Conservation (phyloP, 805 yeast genomes). For the Pichia deserticola region DNA sequence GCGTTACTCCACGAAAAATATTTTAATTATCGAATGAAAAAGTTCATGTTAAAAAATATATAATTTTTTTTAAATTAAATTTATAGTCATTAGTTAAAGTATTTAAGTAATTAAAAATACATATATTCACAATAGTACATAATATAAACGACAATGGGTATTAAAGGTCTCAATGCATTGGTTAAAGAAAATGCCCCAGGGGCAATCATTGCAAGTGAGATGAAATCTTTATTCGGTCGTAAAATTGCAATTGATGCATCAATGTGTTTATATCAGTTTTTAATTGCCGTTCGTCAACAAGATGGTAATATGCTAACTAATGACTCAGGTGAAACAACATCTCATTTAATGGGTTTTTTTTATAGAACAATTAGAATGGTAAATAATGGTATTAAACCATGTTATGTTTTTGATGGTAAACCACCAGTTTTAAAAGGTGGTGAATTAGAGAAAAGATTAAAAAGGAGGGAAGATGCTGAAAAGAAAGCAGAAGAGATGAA, state of each 20-base stretch:
- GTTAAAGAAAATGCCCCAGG: slow-evolving; percentile 84
- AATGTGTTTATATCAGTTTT: slow-evolving; percentile 92
- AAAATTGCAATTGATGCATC: slow-evolving; percentile 98
- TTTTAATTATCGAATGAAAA: too few relatives aligned
- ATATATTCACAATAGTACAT: too few relatives aligned
- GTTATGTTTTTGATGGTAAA: slow-evolving; percentile 95
- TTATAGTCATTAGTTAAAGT: too few relatives aligned
- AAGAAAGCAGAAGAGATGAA: slow-evolving; percentile 65
- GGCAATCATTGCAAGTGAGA: slow-evolving; percentile 69
- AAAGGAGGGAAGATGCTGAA: slow-evolving; percentile 75
- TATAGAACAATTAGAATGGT: slow-evolving; percentile 87
- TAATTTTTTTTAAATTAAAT: too few relatives aligned
- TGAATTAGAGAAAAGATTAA: slow-evolving; percentile 79
- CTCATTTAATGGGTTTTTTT: slow-evolving; percentile 95
- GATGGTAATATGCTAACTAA: slow-evolving; percentile 92
- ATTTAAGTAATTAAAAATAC: too few relatives aligned
- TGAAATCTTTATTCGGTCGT: slow-evolving; percentile 82
- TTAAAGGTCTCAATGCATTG: slow-evolving; percentile 72
- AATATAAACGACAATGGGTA: slow-evolving; percentile 25
- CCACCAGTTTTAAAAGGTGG: slow-evolving; percentile 94
- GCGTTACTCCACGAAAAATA: too few relatives aligned
- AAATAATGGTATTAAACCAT: slow-evolving; percentile 91
- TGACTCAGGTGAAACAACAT: slow-evolving; percentile 85
- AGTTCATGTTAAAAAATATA: too few relatives aligned
- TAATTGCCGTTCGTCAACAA: slow-evolving; percentile 92